Percentiles rank a stretch among this genome's conserved stretches.
phyloP scores from a whole-genome alignment of 2,329 filamentous ascomycete species.

The Monilinia polystroma region DNA sequence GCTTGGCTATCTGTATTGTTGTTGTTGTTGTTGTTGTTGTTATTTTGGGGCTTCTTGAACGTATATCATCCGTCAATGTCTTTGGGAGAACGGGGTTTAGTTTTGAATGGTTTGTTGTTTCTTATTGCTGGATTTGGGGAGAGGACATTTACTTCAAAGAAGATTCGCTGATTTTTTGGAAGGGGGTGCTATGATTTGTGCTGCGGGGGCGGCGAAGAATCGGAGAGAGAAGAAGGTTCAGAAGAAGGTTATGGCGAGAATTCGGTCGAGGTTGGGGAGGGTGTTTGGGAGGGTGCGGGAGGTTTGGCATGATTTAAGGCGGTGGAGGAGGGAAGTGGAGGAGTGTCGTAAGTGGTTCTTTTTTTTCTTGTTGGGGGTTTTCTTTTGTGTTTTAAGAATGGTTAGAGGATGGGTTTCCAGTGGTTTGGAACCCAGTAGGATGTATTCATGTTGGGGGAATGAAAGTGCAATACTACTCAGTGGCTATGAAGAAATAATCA shows the following conservation, averaged over 20 bases:
- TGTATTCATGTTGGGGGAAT: no score
- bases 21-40: no score
- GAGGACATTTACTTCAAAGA: no score
- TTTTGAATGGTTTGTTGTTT: no score
- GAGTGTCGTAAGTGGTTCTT: not conserved
- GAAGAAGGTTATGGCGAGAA: not conserved
- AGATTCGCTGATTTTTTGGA: not conserved
- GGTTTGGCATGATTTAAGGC: conserved; percentile 1
- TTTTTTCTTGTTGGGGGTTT: not conserved
- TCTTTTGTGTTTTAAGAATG: not conserved
- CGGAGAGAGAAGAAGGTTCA: not conserved
- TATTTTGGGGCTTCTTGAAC: no score
- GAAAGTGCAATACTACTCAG: no score
- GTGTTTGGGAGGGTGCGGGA: not conserved
- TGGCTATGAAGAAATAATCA: not conserved
- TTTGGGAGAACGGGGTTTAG: no score
- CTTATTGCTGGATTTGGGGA: not conserved
- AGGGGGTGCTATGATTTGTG: not conserved
- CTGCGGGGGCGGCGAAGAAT: not conserved
- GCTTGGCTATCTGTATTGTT: no score
- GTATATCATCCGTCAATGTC: no score
- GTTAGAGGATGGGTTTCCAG: not conserved
- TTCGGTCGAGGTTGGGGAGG: not conserved
- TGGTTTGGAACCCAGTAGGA: no score
- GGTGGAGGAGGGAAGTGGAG: not conserved